Conservation (phyloP, 805 yeast genomes). For the Lachancea waltii region DNA sequence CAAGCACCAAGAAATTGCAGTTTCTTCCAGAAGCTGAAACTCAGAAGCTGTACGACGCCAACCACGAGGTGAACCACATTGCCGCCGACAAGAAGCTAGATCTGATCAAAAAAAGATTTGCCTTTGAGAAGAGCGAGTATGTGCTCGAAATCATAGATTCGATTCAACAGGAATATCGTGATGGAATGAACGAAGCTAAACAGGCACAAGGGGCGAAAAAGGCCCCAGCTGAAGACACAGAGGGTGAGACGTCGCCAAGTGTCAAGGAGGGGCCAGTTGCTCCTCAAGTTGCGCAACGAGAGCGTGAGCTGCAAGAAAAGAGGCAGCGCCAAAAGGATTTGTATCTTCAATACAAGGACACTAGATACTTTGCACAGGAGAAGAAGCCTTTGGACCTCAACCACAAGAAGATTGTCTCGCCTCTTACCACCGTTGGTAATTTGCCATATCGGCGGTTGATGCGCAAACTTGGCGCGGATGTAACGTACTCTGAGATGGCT, state of each 20-base stretch:
- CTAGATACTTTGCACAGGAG: constrained; percentile 72
- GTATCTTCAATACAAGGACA: constrained; percentile 51
- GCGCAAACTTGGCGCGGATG: constrained; percentile 85
- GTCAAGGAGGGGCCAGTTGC: constrained; percentile 23
- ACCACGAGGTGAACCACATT: constrained; percentile 62
- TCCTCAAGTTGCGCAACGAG: constrained; percentile 21
- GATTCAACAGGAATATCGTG: constrained; percentile 36
- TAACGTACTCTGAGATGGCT: constrained; percentile 96
- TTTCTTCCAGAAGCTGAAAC: constrained; percentile 39
- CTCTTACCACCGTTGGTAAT: constrained; percentile 96
- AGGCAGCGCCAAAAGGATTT: constrained; percentile 29
- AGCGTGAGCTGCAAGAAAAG: constrained; percentile 28
- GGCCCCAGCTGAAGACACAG: constrained; percentile 24
- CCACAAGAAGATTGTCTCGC: constrained; percentile 83
- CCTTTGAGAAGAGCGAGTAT: constrained; percentile 49
- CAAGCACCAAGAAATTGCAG: constrained; percentile 33
- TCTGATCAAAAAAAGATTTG: constrained; percentile 47
- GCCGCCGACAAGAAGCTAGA: constrained; percentile 34
- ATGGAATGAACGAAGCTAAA: constrained; percentile 29
- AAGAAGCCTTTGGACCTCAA: constrained; percentile 66
- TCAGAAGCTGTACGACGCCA: constrained; percentile 24
- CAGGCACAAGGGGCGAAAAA: constrained; percentile 33
- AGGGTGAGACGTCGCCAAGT: constrained; percentile 14
- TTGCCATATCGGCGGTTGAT: constrained; percentile 90
- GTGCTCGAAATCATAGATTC: constrained; percentile 62